phyloP scores from a whole-genome alignment of 371 early-diverging fungal genomes.

The Apophysomyces elegans region DNA sequence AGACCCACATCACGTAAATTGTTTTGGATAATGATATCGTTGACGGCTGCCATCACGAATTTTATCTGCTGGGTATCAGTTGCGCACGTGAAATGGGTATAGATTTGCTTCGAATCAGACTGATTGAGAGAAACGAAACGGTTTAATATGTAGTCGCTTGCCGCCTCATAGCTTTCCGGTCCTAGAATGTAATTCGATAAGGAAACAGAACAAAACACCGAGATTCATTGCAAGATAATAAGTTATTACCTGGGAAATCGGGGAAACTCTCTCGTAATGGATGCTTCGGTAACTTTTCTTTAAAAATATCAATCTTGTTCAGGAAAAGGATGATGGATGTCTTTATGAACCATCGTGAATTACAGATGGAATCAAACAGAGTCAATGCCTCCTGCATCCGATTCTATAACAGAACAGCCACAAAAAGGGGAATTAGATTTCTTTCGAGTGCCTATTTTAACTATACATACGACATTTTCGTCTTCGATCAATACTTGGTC shows the following conservation, averaged over 20 bases:
- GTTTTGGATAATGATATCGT: slow-evolving; percentile 93
- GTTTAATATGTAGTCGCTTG: slow-evolving; percentile 84
- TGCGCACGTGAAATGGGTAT: slow-evolving; percentile 95
- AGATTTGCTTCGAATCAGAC: slow-evolving; percentile 84
- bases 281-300: slow-evolving; percentile 81
- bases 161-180: slow-evolving; percentile 77
- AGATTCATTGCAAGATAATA: neutral
- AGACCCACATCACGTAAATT: slow-evolving; percentile 88
- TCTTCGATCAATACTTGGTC: slow-evolving; percentile 94
- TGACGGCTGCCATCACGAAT: slow-evolving; percentile 95
- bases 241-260: slow-evolving; percentile 68
- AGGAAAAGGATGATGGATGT: slow-evolving; percentile 94
- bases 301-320: slow-evolving; percentile 96
- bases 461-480: slow-evolving; percentile 74
- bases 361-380: slow-evolving; percentile 95
- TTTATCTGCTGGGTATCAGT: slow-evolving; percentile 97
- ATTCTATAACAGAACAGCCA: slow-evolving; percentile 57
- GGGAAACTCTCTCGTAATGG: slow-evolving; percentile 86
- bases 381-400: slow-evolving; percentile 96
- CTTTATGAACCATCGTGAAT: slow-evolving; percentile 92
- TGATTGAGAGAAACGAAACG: slow-evolving; percentile 85
- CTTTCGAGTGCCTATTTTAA: neutral
- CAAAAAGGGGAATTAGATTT: neutral
- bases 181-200: slow-evolving; percentile 30
- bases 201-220: neutral